Evolutionary conservation across 2,329 filamentous ascomycete species (phyloP).

Genomic region (Trichoderma guizhouense): DNA sequence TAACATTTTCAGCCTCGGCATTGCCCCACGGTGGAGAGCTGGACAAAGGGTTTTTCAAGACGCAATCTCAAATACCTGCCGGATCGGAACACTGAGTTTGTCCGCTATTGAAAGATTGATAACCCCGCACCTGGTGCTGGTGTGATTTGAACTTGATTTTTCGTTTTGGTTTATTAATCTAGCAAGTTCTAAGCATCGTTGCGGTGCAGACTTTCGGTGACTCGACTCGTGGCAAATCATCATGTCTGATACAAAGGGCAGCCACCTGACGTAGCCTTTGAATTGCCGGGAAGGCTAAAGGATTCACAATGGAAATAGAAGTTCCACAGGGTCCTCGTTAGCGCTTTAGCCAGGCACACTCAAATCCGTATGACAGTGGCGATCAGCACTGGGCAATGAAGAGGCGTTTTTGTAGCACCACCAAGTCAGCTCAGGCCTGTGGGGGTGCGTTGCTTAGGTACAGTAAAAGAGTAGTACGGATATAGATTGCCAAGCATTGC

Average conservation of each 20-base stretch:
- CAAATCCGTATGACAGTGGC: neutral
- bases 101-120: neutral
- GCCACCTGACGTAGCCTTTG: neutral
- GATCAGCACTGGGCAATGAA: neutral
- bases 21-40: neutral
- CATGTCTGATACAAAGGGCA: neutral
- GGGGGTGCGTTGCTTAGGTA: neutral
- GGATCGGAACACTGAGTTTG: slow-evolving; percentile 18
- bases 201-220: neutral
- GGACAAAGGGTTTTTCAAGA: neutral
- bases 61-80: neutral
- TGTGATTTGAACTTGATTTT: neutral
- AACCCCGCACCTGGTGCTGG: neutral
- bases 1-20: neutral
- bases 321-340: neutral
- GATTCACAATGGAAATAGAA: neutral
- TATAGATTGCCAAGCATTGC: neutral
- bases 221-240: neutral
- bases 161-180: neutral
- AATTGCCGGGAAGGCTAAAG: neutral
- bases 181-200: neutral
- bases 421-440: neutral
- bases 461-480: neutral
- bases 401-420: neutral
- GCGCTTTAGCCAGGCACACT: neutral